These are phyloP conservation scores for Alternaria arborescens DNA, from an alignment of 2,329 filamentous ascomycete species.

Conservation along the genomic window DNA sequence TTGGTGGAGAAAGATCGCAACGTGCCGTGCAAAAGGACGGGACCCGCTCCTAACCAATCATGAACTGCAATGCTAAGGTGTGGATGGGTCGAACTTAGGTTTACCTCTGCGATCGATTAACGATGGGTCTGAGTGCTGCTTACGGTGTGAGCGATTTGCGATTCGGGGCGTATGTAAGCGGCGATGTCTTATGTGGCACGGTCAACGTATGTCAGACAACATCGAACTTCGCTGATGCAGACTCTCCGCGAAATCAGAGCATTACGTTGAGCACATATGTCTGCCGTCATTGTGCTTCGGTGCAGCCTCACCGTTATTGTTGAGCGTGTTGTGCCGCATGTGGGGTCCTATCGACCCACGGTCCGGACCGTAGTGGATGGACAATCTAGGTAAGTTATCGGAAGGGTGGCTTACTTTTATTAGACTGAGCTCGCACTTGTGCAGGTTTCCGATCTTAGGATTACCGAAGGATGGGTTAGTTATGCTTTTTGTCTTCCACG, in stretches of 20 bases:
- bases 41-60: not conserved
- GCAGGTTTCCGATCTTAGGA: not conserved
- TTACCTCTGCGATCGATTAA: not conserved
- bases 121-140: not conserved
- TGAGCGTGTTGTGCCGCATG: not conserved
- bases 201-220: slow-evolving; percentile 8
- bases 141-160: not conserved
- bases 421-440: not conserved
- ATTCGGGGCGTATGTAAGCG: not conserved
- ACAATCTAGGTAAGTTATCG: not conserved
- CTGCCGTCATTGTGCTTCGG: not conserved
- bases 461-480: not conserved
- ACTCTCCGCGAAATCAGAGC: not conserved
- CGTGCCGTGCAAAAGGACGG: not conserved
- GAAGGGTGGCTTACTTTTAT: not conserved
- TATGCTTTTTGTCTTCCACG: not conserved
- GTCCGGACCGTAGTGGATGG: slow-evolving; percentile 4
- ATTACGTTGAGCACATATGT: not conserved
- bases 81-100: not conserved
- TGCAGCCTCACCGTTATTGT: not conserved
- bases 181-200: not conserved
- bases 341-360: not conserved
- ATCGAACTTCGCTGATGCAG: not conserved
- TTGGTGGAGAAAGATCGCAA: slow-evolving; percentile 1
- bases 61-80: not conserved